Evolutionary conservation across 2,329 filamentous ascomycete species (phyloP), one percentile per base, ranked within the genome.

Genomic region (Apiospora arundinis): DNA sequence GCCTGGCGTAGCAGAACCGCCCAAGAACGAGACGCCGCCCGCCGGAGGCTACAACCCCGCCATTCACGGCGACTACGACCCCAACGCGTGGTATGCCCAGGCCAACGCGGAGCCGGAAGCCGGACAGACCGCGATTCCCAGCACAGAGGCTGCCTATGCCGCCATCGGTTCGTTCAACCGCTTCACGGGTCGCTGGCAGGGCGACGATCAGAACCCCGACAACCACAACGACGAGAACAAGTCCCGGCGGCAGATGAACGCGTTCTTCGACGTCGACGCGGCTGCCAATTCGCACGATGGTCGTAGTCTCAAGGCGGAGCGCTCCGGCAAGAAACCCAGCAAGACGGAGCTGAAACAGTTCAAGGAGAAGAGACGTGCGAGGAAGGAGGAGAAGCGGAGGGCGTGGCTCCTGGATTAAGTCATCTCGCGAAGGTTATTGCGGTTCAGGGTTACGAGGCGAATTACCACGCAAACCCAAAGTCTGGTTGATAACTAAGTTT

Each of bases 1-100:
- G 4, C 69, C 78, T 18, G 71, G 77, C 2, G 73, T 77, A 2
- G 75, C 79, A 9, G 76, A 76, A 11, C 75, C 76, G 14, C 82
- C 81, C 7, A 74, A 79, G 70, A 79, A 80, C 71, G 81, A 82
- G 73, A 80, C 71, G 69, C 83, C 76, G 65, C 83, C 89, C 28
- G 88, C 87, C 6, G 92, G 92, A 72, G 95, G 95, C 73, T 99
- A 99, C 84, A 97, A 98, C 80, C 96, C 96, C 1, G 93, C 94
- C 32, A 95, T 99, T 65, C 96, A 99, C 81, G 96, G 96, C 76
- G 93, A 95, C 83, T 99, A 98, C 85, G 96, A 99, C 78, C 95
- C 95, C 4, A 96, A 92, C 72, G 95, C 96, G n/a, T 93, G 95
- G 85, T 99, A 99, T 80, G 95, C 96, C 14, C 88, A 93, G 79